These are phyloP conservation scores for Solanum hybrid DNA, from an alignment of 305 asterid species.

Conservation along the genomic window DNA sequence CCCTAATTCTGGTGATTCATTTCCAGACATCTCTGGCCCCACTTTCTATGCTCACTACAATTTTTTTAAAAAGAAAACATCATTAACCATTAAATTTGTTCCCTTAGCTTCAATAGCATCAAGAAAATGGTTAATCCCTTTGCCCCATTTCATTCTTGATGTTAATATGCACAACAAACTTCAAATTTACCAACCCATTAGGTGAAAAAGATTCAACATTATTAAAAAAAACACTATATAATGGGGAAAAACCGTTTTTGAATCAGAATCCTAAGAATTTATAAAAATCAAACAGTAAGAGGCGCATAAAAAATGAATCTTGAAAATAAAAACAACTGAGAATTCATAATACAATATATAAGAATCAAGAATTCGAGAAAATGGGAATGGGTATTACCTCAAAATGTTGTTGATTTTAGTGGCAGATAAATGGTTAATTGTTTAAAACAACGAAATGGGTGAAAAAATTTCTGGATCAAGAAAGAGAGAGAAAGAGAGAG, in stretches of 20 bases:
- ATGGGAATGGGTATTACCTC: not conserved
- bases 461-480: not conserved
- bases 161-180: not conserved
- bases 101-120: not conserved
- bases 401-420: not conserved
- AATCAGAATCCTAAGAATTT: not conserved
- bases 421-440: not conserved
- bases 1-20: constrained; percentile 33
- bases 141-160: not conserved
- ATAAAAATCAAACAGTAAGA: not conserved
- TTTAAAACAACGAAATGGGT: not conserved
- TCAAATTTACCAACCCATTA: not conserved
- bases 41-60: constrained; percentile 17
- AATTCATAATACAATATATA: not conserved
- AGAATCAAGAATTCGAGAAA: not conserved
- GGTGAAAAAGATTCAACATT: not conserved
- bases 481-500: not conserved
- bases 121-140: not conserved
- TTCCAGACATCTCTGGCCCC: constrained; percentile 53
- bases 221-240: not conserved
- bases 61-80: not conserved
- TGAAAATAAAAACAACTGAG: not conserved
- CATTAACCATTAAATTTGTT: constrained; percentile 26
- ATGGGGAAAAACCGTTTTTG: not conserved
- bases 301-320: not conserved